Percentiles rank a stretch among this genome's conserved stretches.
Evolutionary conservation across 208 protist genomes (phyloP).

Genomic region (Leishmania aethiopica): DNA sequence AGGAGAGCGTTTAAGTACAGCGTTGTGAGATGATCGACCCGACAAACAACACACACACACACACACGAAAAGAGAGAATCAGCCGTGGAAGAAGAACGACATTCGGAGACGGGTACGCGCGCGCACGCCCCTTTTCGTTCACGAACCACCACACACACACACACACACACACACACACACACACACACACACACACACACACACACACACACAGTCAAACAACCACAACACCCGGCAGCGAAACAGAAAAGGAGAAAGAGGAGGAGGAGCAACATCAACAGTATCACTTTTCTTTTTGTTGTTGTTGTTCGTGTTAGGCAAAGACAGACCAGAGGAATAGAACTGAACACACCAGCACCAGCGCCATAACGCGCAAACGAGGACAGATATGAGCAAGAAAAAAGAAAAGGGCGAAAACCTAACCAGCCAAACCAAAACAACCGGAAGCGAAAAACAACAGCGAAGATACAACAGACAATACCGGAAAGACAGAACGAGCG

Average conservation of each 20-base stretch:
- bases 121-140: background rate
- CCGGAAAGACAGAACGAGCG: background rate
- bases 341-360: no score
- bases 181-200: no score
- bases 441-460: background rate
- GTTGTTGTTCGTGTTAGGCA: no score
- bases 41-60: slow-evolving; percentile 11
- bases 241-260: no score
- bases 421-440: no score
- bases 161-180: background rate
- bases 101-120: background rate
- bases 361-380: no score
- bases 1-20: background rate
- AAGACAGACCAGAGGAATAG: no score
- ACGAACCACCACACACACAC: background rate
- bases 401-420: no score
- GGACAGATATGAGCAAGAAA: no score
- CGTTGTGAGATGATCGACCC: slow-evolving; percentile 7
- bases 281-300: no score
- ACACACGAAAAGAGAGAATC: background rate
- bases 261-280: no score
- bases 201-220: background rate
- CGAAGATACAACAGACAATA: background rate
- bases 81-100: background rate
- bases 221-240: background rate